Evolutionary conservation across 2,329 filamentous ascomycete species (phyloP), one percentile per base, ranked within the genome.

Genomic region (Tolypocladium inflatum): DNA sequence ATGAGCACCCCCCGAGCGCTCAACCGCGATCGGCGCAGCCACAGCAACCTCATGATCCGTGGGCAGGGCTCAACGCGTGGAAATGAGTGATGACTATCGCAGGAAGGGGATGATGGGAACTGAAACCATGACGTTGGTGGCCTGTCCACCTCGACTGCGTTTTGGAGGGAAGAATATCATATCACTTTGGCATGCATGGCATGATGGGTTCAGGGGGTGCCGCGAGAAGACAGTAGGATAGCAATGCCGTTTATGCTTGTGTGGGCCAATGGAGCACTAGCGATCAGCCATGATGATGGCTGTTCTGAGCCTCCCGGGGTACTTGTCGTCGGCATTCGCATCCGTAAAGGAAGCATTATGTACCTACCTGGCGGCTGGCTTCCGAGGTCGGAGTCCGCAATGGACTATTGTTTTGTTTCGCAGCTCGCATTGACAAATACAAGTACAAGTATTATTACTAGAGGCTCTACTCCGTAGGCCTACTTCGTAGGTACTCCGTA

Each of bases 41-140:
- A 53, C 74, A 78, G 52, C 73, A 75, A 60, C 65, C 69, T 38
- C 69, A 75, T 53, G 79, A 82, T 63, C 79, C 79, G 1, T 82
- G 79, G 79, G 76, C 79, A 15, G 79, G 79, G 1, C 66, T 82
- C 38, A 80, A 74, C 60, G 74, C 77, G 45, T 82, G 79, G 79
- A 81, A 79, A 64, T 81, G 69, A 67, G n/a, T 19, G 23, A 38
- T 11, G 26, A n/a, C 7, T 19, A 6, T 30, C 15, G 26, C 23
- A 9, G 33, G 17, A 41, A 37, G 7, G 37, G 38, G 38, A 6
- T 39, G 15, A 7, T 17, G 17, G 38, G 38, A 17, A 39, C 3
- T 3, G 5, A 13, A 39, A 5, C 38, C 38, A 19, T 7, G 38
- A 17, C 38, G 17, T 17, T 7, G 38, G 39, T n/a, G 39, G 9